Base-by-base conservation (phyloP, 139 green algal species). In the Chlorella sp. region DNA sequence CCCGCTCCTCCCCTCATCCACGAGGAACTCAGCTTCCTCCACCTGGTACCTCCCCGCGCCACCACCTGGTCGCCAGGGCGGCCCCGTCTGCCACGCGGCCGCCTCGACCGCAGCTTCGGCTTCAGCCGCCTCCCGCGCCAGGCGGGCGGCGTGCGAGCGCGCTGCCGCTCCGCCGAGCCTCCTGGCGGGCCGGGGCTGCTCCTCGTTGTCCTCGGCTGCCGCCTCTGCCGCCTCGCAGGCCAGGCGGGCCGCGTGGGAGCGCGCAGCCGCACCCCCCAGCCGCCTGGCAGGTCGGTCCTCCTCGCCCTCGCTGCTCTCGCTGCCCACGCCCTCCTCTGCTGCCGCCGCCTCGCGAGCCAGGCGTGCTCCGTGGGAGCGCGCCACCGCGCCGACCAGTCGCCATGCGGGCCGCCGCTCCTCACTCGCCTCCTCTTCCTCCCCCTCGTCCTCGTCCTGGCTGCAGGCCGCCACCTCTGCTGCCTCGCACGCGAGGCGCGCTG, bases 131-230 rank as follows among this genome's bases (percentile, higher is more conserved):
- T 48, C 41, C 29, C 38, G 56, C 56, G 59, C 7, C 56, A 61
- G 41, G 5, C 56, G 56, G 17, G 11, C n/a, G 41, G 68, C 29
- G 58, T 59, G 59, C 0, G 71, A 67, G 56, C 33, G 33, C 29
- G 62, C 29, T 41, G 71, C 71, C 2, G 68, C 68, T 14, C 68
- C 68, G 36, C 68, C 68, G 36, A 75, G 71, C 41, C 43, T 41
- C 29, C 33, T 65, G 29, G 11, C 17, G 14, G 31, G 45, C 42
- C 8, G 68, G 27, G 12, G 48, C 43, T 55, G 51, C 23, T 7
- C 36, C 14, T 12, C 23, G 5, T n/a, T n/a, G n/a, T n/a, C n/a
- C n/a, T n/a, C n/a, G n/a, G n/a, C n/a, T n/a, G n/a, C n/a, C n/a
- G n/a, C n/a, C n/a, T n/a, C n/a, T n/a, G n/a, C n/a, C n/a, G n/a